A percentile compares a stretch with the other conserved stretches of the same genome.
Evolutionary conservation across 352 stramenopile genomes (phyloP).

Genomic region (Pythium volutum): DNA sequence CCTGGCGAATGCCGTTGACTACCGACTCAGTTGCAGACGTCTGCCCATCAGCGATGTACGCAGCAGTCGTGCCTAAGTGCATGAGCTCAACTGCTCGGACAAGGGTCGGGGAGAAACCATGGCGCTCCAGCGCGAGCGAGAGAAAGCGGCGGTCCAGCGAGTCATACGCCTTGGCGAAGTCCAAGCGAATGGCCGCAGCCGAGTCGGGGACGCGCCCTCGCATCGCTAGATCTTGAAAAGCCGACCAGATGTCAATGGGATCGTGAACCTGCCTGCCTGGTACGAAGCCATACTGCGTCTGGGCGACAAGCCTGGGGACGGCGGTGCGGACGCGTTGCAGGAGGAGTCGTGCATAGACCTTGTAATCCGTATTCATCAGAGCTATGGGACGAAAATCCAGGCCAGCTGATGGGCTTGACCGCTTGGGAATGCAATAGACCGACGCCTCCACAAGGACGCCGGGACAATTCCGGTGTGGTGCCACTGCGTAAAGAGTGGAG

Average conservation of each 20-base stretch:
- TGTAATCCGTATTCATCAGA: slow-evolving; percentile 13
- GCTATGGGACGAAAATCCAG: slow-evolving; percentile 14
- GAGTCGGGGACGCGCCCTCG: no score
- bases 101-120: no score
- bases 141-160: no score
- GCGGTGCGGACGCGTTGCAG: background rate
- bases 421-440: slow-evolving; percentile 11
- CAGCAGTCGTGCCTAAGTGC: background rate
- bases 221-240: background rate
- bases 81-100: no score
- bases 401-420: background rate
- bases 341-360: slow-evolving; percentile 9
- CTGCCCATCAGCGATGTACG: background rate
- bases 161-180: no score
- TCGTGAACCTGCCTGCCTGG: slow-evolving; percentile 4
- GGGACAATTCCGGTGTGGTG: background rate
- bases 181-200: no score
- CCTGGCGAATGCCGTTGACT: background rate
- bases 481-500: background rate
- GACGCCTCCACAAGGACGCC: background rate
- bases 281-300: slow-evolving; percentile 11
- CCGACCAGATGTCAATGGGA: slow-evolving; percentile 7
- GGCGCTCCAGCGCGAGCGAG: no score
- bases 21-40: background rate
- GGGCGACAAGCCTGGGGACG: background rate